These are phyloP conservation scores for Yamadazyma diospyri DNA, from an alignment of 1,139 yeast genomes.

Conservation along the genomic window DNA sequence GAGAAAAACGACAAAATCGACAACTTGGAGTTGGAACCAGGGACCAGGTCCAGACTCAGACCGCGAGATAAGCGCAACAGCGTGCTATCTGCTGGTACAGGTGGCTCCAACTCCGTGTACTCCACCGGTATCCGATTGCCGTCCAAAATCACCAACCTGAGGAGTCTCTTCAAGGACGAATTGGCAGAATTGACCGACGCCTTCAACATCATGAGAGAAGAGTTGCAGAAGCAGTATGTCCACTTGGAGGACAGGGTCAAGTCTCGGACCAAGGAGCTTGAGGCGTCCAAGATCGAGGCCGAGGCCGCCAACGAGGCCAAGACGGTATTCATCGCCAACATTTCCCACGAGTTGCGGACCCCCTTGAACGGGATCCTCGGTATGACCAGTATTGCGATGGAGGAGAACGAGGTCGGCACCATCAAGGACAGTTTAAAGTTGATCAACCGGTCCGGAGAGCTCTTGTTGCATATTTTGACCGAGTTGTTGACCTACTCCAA, in stretches of 20 bases:
- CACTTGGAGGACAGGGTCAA: slow-evolving; percentile 88
- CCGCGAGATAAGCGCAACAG: slow-evolving; percentile 19
- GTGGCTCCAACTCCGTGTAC: slow-evolving; percentile 25
- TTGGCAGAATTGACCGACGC: slow-evolving; percentile 83
- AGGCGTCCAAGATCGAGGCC: slow-evolving; percentile 84
- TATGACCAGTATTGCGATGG: slow-evolving; percentile 92
- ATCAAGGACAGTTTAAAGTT: slow-evolving; percentile 66
- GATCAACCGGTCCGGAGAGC: slow-evolving; percentile 84
- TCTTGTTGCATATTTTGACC: slow-evolving; percentile 79
- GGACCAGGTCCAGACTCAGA: slow-evolving; percentile 4
- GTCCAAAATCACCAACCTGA: slow-evolving; percentile 51
- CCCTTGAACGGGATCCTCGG: slow-evolving; percentile 95
- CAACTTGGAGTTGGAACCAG: not conserved
- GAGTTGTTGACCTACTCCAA: slow-evolving; percentile 87
- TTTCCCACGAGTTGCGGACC: slow-evolving; percentile 91
- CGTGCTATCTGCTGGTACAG: slow-evolving; percentile 28
- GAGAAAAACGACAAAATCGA: slow-evolving; percentile 1
- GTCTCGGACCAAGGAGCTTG: slow-evolving; percentile 82
- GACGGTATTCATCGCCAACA: slow-evolving; percentile 91
- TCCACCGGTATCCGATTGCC: slow-evolving; percentile 44
- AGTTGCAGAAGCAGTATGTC: slow-evolving; percentile 76
- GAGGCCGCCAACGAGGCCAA: slow-evolving; percentile 95
- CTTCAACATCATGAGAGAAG: slow-evolving; percentile 88
- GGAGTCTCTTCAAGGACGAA: slow-evolving; percentile 74
- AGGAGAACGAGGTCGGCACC: slow-evolving; percentile 64